These are phyloP conservation scores for Viola odorata DNA, from an alignment of 345 rosid species.

Conservation along the genomic window DNA sequence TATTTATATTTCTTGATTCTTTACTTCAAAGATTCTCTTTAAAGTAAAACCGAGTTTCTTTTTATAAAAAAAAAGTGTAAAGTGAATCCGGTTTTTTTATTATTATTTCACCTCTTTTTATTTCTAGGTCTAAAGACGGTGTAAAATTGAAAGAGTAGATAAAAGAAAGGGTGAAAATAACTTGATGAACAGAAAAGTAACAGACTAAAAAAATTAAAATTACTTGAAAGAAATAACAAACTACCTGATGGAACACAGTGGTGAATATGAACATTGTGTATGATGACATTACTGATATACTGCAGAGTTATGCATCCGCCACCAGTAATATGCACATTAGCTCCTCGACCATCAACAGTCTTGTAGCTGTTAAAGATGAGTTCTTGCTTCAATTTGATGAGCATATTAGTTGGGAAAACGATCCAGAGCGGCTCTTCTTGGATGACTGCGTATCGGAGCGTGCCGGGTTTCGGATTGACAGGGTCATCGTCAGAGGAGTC, in stretches of 20 bases:
- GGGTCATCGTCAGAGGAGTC: conserved; percentile 87
- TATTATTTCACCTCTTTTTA: too few relatives aligned
- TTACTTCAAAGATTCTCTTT: too few relatives aligned
- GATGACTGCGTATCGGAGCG: conserved; percentile 89
- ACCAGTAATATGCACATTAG: conserved; percentile 80
- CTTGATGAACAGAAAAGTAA: neutral
- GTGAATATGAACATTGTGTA: conserved; percentile 85
- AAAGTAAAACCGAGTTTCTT: too few relatives aligned
- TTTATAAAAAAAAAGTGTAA: too few relatives aligned
- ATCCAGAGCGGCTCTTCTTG: conserved; percentile 89
- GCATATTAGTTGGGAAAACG: conserved; percentile 85
- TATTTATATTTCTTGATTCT: too few relatives aligned
- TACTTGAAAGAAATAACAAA: neutral
- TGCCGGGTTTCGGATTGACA: conserved; percentile 77
- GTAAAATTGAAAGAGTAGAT: too few relatives aligned
- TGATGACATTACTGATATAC: conserved; percentile 76
- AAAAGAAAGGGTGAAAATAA: too few relatives aligned
- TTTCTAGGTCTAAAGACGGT: too few relatives aligned
- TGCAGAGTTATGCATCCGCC: conserved; percentile 98
- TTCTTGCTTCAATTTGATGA: conserved; percentile 69
- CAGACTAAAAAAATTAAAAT: neutral
- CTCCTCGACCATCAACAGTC: conserved; percentile 94
- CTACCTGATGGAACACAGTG: conserved; percentile 81
- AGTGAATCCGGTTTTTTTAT: too few relatives aligned
- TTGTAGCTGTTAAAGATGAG: conserved; percentile 91